A percentile compares a stretch with the other conserved stretches of the same genome.
phyloP scores from a whole-genome alignment of 2,329 filamentous ascomycete species.

The Beauveria australis region DNA sequence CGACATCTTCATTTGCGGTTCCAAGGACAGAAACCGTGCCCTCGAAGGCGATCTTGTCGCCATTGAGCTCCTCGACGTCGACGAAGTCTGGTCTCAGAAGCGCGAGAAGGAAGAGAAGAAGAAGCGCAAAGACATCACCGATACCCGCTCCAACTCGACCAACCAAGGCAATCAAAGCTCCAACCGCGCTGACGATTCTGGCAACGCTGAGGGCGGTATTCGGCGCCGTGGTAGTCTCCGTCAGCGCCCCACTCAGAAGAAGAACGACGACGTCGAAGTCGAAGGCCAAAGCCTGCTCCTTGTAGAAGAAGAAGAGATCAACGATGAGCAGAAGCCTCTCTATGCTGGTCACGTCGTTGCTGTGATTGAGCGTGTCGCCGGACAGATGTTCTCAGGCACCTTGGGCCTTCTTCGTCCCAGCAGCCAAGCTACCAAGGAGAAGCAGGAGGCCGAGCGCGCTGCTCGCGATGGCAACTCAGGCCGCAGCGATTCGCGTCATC shows the following conservation, averaged over 20 bases:
- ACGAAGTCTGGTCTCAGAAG: constrained; percentile 98
- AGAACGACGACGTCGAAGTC: constrained; percentile 98
- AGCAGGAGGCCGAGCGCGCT: constrained; percentile 93
- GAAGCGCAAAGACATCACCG: constrained; percentile 98
- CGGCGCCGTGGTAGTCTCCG: constrained; percentile 89
- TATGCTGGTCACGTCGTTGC: constrained; percentile 97
- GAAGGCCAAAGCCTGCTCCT: constrained; percentile 94
- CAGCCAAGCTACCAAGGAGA: constrained; percentile 98
- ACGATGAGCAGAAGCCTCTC: constrained; percentile 92
- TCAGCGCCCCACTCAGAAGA: constrained; percentile 97
- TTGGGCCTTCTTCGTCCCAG: constrained; percentile 89
- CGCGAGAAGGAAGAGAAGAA: constrained; percentile 99
- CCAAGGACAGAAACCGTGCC: constrained; percentile 95
- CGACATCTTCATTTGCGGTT: constrained; percentile 98
- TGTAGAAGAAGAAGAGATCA: constrained; percentile 98
- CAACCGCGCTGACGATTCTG: constrained; percentile 52
- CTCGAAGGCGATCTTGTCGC: constrained; percentile 94
- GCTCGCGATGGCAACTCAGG: constrained; percentile 71
- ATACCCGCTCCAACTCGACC: constrained; percentile 71
- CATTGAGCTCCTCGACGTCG: constrained; percentile 91
- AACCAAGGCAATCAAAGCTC: constrained; percentile 61
- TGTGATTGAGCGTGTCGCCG: constrained; percentile 91
- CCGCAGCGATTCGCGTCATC: constrained; percentile 68
- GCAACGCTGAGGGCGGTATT: constrained; percentile 70
- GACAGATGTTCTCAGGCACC: constrained; percentile 98